phyloP scores from a whole-genome alignment of 2,329 filamentous ascomycete genomes.

The Pseudogymnoascus sp. region DNA sequence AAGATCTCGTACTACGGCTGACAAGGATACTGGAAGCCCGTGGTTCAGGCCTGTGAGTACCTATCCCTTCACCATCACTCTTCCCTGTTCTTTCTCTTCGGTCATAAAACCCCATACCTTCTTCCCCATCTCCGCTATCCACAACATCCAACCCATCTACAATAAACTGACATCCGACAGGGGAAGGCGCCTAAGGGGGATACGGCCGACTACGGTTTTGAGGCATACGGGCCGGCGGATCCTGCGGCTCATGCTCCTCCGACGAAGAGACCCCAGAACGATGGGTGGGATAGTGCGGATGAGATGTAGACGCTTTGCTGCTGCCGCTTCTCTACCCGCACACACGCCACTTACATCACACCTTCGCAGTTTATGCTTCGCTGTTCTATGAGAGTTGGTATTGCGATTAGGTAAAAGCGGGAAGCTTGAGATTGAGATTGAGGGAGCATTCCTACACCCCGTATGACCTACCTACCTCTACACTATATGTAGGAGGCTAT shows the following conservation, averaged over 20 bases:
- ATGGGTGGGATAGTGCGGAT: neutral
- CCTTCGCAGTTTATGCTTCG: no score
- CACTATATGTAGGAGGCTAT: no score
- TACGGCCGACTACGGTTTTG: neutral
- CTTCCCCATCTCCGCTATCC: neutral
- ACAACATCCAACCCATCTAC: neutral
- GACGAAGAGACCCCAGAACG: neutral
- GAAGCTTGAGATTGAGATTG: no score
- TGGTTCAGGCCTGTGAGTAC: neutral
- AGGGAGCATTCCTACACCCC: no score
- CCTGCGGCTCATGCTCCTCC: neutral
- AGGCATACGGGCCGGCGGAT: neutral
- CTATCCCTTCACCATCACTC: no score
- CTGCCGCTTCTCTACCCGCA: neutral
- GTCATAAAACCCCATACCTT: neutral
- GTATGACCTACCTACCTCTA: no score
- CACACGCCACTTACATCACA: no score
- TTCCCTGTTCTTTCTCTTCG: no score
- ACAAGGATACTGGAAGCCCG: neutral
- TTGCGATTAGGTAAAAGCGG: no score
- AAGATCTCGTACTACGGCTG: neutral
- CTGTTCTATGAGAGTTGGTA: no score
- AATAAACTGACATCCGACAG: neutral
- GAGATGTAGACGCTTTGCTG: neutral
- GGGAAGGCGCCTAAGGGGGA: neutral